Evolutionary conservation across 768 basidiomycete species (phyloP).

Genomic region (Pholiota molesta): DNA sequence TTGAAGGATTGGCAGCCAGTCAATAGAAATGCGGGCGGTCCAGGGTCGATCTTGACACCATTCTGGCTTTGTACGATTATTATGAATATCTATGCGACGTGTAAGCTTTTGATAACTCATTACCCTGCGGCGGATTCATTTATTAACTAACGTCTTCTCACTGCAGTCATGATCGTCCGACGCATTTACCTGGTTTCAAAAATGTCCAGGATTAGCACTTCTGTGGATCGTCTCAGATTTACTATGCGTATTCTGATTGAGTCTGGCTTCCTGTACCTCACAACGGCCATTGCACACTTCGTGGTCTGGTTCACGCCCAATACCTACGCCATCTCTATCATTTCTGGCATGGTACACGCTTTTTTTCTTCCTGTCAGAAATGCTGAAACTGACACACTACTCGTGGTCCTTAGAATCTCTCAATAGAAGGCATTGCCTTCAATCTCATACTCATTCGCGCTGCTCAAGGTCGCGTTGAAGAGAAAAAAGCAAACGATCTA

Average conservation of each 20-base stretch:
- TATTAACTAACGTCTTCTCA: neutral
- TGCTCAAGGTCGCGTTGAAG: neutral
- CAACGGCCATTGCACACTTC: constrained; percentile 15
- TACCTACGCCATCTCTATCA: constrained; percentile 11
- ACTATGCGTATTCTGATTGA: constrained; percentile 19
- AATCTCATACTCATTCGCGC: constrained; percentile 24
- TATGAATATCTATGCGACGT: constrained; percentile 21
- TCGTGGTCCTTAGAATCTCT: constrained; percentile 13
- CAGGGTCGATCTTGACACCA: constrained; percentile 1
- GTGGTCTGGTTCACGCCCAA: constrained; percentile 13
- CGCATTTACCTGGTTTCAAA: constrained; percentile 8
- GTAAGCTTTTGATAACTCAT: constrained; percentile 1
- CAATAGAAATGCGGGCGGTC: neutral
- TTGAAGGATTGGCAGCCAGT: neutral
- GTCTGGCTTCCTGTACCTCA: constrained; percentile 21
- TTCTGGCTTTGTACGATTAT: constrained; percentile 19
- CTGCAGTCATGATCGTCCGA: constrained; percentile 14
- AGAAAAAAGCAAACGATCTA: neutral
- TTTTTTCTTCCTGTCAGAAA: neutral
- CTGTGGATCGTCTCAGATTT: neutral
- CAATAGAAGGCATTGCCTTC: constrained; percentile 23
- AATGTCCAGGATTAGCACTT: neutral
- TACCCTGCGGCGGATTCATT: neutral
- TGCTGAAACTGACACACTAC: neutral
- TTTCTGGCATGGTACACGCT: constrained; percentile 17